Base-by-base conservation (phyloP, 78 protist species). In the Dictyostelium discoideum region DNA sequence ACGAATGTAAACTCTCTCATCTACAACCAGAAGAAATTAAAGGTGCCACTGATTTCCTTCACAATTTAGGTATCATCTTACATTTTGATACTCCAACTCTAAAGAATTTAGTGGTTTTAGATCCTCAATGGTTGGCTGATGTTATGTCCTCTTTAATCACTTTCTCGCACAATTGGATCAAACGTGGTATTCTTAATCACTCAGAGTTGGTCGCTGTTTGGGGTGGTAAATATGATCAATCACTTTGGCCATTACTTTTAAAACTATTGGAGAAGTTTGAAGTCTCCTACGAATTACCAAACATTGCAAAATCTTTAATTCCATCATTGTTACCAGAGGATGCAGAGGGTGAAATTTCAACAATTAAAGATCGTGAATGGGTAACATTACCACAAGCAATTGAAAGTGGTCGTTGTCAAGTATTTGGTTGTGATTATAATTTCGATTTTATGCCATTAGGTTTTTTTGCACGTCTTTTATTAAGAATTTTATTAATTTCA, bases 101-200 rank as follows among this genome's bases (percentile, higher is more conserved):
- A 50, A 87, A 84, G 79, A 82, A 94, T n/a, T 67, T 87, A 3
- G 96, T 94, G 69, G 88, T 94, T 4, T 85, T 94, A 5, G 90
- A 86, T 39, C 96, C 96, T 20, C 96, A 94, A 48, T 94, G 96
- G 96, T n/a, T 94, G 39, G 94, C 92, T 0, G 94, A 94, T 46
- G 92, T 94, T 84, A 87, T 94, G 93, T 37, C 78, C 26, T 80
- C 92, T 16, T 60, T 94, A 2, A 85, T 94, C 24, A 94, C 96
- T 0, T 84, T 87, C 83, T 84, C 92, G 9, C 93, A 94, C 80
- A 86, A 82, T 69, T 94, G 90, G 94, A 84, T 85, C 22, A 85
- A 83, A 77, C 32, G 63, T 14, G 96, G 96, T 88, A 94, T 94
- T 22, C 76, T 94, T 0, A 57, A 54, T 29, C 88, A 83, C 86